Base-by-base conservation (phyloP, 2,329 filamentous ascomycete genomes). In the Colletotrichum aenigma region DNA sequence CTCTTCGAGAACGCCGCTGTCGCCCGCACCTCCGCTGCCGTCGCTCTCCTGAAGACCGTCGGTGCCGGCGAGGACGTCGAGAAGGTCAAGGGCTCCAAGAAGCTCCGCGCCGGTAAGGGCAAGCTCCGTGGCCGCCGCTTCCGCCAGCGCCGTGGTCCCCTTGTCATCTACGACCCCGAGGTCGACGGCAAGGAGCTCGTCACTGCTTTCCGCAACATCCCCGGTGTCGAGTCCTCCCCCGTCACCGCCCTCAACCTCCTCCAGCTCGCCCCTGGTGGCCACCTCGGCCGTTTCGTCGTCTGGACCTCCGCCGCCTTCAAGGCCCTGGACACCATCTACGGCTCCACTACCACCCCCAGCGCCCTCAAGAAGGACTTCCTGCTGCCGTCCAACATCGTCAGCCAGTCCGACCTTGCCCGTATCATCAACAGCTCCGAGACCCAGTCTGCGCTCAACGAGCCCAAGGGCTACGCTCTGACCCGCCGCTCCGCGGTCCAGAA, bases 351-450 rank as follows among this genome's bases (percentile, higher is more conserved):
- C 84, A 90, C 93, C 87, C 92, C 96, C 81, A 96, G 96, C 65
- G 93, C 94, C 79, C 93, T 98, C 85, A 99, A 99, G 96, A 97
- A 97, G 91, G 96, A 99, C 92, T 99, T 97, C 94, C 92, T 98
- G 84, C 93, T 99, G 81, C 97, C 97, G 80, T 94, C 94, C 84
- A 96, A 96, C 91, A 88, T 97, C 82, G 95, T 99, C 86, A 92
- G 94, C 84, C 96, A 99, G 92, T 93, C 97, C 86, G 97, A 99
- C 85, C 93, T 99, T 83, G 93, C 93, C 89, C 97, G 97, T 89
- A 93, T 99, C 85, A 99, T 99, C 94, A 99, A 99, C 95, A 96
- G 94, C 85, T 96, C 95, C 84, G 97, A 99, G 91, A 94, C 98
- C 88, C 97, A 99, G 94, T 95, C 94, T 88, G 96, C 98, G 76